These are phyloP conservation scores for Diplodia mutila DNA, from an alignment of 2,329 filamentous ascomycete species.

Conservation along the genomic window DNA sequence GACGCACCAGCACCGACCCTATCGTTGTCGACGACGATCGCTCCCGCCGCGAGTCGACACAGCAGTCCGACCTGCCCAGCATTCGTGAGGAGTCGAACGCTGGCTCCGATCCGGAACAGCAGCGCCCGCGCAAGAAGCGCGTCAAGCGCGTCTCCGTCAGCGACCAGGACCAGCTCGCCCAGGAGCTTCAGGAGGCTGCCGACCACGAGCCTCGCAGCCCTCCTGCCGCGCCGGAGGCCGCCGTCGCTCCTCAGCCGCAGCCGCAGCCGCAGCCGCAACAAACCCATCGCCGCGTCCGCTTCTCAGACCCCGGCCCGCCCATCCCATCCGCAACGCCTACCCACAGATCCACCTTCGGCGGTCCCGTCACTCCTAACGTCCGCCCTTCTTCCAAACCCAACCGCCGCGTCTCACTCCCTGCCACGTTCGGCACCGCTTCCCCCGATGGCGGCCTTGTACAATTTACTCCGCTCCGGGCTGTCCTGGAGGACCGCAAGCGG, in stretches of 20 bases:
- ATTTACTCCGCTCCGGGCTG: slow-evolving; percentile 40
- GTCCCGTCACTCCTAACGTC: background rate
- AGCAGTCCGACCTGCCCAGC: slow-evolving; percentile 21
- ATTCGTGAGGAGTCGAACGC: slow-evolving; percentile 15
- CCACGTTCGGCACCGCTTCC: slow-evolving; percentile 17
- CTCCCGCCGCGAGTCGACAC: slow-evolving; percentile 22
- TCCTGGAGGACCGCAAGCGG: slow-evolving; percentile 39
- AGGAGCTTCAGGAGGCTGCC: slow-evolving; percentile 33
- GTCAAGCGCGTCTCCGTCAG: slow-evolving; percentile 38
- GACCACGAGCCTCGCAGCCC: slow-evolving; percentile 26
- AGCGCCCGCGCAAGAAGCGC: slow-evolving; percentile 34
- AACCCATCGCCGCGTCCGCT: slow-evolving; percentile 34
- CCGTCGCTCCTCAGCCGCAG: slow-evolving; percentile 27
- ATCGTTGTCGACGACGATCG: slow-evolving; percentile 31
- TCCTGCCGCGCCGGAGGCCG: slow-evolving; percentile 33
- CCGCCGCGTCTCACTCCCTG: slow-evolving; percentile 19
- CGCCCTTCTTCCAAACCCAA: slow-evolving; percentile 10
- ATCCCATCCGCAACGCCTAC: slow-evolving; percentile 28
- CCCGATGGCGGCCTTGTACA: slow-evolving; percentile 32
- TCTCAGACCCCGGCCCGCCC: slow-evolving; percentile 39
- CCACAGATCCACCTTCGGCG: background rate
- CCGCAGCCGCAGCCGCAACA: slow-evolving; percentile 21
- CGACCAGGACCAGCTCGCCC: slow-evolving; percentile 39
- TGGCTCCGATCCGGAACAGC: slow-evolving; percentile 6
- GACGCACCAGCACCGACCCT: slow-evolving; percentile 29